Evolutionary conservation across 2,329 filamentous ascomycete genomes (phyloP).

Genomic region (Leptodontidium sp.): DNA sequence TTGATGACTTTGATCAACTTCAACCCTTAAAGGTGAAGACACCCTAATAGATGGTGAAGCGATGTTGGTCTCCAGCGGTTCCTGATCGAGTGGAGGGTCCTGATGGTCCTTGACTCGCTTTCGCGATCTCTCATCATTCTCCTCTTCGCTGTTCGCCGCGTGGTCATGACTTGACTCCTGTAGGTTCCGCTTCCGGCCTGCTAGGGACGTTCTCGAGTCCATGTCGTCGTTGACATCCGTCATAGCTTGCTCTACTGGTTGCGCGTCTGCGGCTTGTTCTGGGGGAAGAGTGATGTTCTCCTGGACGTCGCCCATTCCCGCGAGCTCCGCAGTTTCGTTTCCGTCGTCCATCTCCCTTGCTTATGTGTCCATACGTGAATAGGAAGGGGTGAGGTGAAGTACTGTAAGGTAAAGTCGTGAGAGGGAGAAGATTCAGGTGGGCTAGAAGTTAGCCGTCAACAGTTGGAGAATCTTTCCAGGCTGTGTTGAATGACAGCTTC

Average conservation of each 20-base stretch:
- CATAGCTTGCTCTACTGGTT: not conserved
- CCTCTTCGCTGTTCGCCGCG: slow-evolving; percentile 28
- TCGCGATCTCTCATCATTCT: slow-evolving; percentile 35
- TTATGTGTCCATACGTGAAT: not conserved
- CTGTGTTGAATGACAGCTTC: not conserved
- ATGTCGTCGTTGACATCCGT: not conserved
- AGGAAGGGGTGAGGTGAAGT: not conserved
- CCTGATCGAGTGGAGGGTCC: slow-evolving; percentile 13
- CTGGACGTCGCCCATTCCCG: not conserved
- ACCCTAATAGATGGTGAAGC: slow-evolving; percentile 3
- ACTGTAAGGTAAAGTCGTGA: not conserved
- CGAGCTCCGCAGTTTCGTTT: slow-evolving; percentile 6
- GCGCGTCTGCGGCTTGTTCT: not conserved
- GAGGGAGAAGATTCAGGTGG: not conserved
- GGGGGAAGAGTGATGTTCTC: not conserved
- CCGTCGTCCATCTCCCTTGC: not conserved
- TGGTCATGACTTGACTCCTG: slow-evolving; percentile 10
- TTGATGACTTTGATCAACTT: slow-evolving; percentile 7
- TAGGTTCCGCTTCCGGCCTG: slow-evolving; percentile 17
- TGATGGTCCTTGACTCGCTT: slow-evolving; percentile 25
- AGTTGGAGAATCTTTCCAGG: not conserved
- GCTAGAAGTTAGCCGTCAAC: slow-evolving; percentile 10
- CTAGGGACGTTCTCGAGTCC: slow-evolving; percentile 24
- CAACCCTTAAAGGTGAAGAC: not conserved
- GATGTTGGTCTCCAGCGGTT: slow-evolving; percentile 10